Evolutionary conservation across 805 yeast genomes (phyloP).

Genomic region (Candida manassasensis): DNA sequence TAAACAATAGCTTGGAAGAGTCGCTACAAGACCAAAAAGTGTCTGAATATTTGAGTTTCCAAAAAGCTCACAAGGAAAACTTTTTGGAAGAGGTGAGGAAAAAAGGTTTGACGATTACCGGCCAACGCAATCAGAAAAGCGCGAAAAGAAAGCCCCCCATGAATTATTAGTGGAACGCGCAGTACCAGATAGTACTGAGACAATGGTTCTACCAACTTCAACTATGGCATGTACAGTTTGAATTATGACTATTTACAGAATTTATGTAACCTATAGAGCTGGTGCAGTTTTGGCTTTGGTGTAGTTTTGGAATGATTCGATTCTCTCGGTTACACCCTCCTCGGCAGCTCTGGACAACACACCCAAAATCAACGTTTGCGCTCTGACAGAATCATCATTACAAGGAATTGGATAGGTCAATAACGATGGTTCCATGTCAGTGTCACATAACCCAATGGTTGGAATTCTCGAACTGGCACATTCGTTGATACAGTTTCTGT

Average conservation of each 20-base stretch:
- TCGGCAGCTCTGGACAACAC: constrained; percentile 82
- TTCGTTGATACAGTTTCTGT: constrained; percentile 74
- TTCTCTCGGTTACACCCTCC: constrained; percentile 61
- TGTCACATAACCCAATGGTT: constrained; percentile 89
- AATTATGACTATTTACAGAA: constrained; percentile 4
- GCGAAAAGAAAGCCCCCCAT: neutral
- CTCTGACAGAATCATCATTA: constrained; percentile 85
- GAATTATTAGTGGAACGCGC: constrained; percentile 7
- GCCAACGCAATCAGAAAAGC: neutral
- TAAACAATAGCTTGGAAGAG: neutral
- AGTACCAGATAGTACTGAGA: too few relatives aligned
- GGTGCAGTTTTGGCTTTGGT: neutral
- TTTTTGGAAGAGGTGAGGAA: constrained; percentile 21
- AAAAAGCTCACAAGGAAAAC: constrained; percentile 16
- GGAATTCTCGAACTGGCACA: constrained; percentile 82
- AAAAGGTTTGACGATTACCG: constrained; percentile 16
- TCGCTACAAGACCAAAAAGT: constrained; percentile 1
- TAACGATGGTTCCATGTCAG: constrained; percentile 84
- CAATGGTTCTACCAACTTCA: too few relatives aligned
- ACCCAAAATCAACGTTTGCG: constrained; percentile 76
- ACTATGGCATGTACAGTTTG: neutral
- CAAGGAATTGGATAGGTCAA: constrained; percentile 96
- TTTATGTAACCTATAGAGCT: neutral
- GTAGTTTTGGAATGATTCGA: constrained; percentile 20
- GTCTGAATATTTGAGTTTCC: constrained; percentile 7